phyloP scores from a whole-genome alignment of 768 basidiomycete species.

The Xerocomellus dryophilus region DNA sequence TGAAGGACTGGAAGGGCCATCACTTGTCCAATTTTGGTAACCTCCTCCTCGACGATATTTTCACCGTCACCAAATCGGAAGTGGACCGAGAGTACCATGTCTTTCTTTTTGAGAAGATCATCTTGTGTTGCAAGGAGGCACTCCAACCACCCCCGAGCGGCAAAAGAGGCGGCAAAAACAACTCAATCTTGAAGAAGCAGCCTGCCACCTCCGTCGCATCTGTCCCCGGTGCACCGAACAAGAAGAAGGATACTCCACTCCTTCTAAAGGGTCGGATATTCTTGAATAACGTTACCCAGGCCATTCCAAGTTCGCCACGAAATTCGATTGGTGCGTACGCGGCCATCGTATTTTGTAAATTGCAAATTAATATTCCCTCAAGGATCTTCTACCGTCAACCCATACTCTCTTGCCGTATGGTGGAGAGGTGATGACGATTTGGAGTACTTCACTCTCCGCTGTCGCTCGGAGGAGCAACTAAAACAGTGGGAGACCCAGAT shows the following conservation, averaged over 20 bases:
- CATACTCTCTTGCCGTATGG: conserved; percentile 84
- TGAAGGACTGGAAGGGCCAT: conserved; percentile 99
- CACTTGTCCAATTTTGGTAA: conserved; percentile 92
- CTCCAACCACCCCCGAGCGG: conserved; percentile 52
- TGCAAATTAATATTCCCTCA: conserved; percentile 1
- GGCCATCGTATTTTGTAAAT: conserved; percentile 1
- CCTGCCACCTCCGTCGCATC: conserved; percentile 46
- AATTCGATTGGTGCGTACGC: conserved; percentile 56
- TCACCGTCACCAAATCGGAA: conserved; percentile 93
- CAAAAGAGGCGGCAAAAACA: conserved; percentile 77
- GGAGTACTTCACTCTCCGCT: conserved; percentile 92
- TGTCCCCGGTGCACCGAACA: conserved; percentile 50
- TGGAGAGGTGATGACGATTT: conserved; percentile 94
- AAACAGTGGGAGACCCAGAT: conserved; percentile 90
- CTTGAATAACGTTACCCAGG: conserved; percentile 90
- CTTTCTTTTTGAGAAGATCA: conserved; percentile 98
- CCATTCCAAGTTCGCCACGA: conserved; percentile 57
- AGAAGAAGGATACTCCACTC: conserved; percentile 77
- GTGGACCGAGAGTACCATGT: conserved; percentile 98
- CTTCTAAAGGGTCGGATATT: conserved; percentile 96
- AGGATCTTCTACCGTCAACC: conserved; percentile 51
- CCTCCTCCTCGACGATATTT: conserved; percentile 91
- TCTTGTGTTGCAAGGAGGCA: conserved; percentile 97
- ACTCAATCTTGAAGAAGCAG: conserved; percentile 87
- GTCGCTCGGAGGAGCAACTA: conserved; percentile 88